Evolutionary conservation across 176 grass and related monocot genomes (phyloP), one percentile per base, ranked within the genome.

Genomic region (Alopecurus myosuroides): DNA sequence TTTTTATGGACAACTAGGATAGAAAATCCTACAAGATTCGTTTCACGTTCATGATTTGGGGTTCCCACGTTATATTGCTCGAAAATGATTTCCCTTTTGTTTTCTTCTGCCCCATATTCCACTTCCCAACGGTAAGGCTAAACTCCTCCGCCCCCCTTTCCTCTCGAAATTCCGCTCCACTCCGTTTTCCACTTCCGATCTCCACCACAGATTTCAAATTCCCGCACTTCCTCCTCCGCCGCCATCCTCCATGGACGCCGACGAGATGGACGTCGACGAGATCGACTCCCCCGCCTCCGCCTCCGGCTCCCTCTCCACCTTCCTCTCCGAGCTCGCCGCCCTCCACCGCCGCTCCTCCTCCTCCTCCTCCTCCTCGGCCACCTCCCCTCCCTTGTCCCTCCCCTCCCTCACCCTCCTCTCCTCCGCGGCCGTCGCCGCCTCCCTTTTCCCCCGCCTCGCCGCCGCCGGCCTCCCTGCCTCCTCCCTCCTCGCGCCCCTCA

Each of bases 291-390:
- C 90, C 69, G 69, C 28, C 60, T 19, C 60, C 57, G 85, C 40
- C 35, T 28, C 55, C 39, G 77, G 73, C 29, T 55, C 88, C 55
- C 76, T 89, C 76, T 53, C 89, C 20, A 11, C 70, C 57, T 51
- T 94, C 92, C 83, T 94, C 81, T 75, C 81, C 73, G 89, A 94
- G 87, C 66, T 94, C 77, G 40, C 85, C 66, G 66, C 89, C 29
- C 78, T 89, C 70, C 89, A 75, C 84, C 83, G 76, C 70, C 53
- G 74, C 70, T 40, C 84, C n/a, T n/a, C n/a, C n/a, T n/a, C n/a
- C 30, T 41, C 81, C 58, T 80, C 81, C 66, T 22, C 77, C 49
- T 5, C 88, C 58, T 10, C 80, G 48, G 3, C 82, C 11, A 1
- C 42, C 18, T 77, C 75, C 67, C 81, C 62, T 7, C 62, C 87